Percentiles rank a stretch among this genome's conserved stretches.
These are phyloP conservation scores for Crithidia acanthocephali DNA, from an alignment of 208 protist genomes.

Conservation along the genomic window DNA sequence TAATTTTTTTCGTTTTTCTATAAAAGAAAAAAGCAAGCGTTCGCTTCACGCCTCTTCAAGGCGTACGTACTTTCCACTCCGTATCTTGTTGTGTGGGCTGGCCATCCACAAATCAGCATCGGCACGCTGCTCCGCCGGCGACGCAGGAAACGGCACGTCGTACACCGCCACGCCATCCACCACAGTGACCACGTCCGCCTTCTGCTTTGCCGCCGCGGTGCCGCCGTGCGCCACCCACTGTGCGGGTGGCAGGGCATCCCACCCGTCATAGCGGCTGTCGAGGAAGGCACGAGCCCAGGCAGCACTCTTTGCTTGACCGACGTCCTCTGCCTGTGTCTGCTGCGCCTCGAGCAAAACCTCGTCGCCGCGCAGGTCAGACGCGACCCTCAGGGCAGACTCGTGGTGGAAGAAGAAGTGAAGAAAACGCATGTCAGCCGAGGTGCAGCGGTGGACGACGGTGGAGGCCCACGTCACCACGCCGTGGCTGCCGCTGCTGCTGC, in stretches of 20 bases:
- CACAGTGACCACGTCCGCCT: neutral
- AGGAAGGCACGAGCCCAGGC: too few species aligned
- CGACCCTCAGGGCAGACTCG: neutral
- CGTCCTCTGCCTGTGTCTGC: too few species aligned
- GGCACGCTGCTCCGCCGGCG: neutral
- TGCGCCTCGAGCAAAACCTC: neutral
- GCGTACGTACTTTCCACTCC: too few species aligned
- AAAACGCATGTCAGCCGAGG: conserved; percentile 8
- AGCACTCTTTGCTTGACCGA: too few species aligned
- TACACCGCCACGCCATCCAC: conserved; percentile 9
- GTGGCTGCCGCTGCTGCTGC: neutral
- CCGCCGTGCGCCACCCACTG: neutral
- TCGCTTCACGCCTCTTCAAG: too few species aligned
- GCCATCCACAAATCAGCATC: too few species aligned
- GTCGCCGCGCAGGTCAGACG: neutral
- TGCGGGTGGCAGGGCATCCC: neutral
- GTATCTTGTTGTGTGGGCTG: too few species aligned
- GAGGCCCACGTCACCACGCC: conserved; percentile 18
- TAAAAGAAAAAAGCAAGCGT: too few species aligned
- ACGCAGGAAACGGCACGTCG: conserved; percentile 1
- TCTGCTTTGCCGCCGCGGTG: neutral
- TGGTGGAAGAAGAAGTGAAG: conserved; percentile 23
- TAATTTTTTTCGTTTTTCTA: too few species aligned
- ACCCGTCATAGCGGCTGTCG: too few species aligned
- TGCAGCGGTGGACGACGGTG: conserved; percentile 25